Percentiles rank a stretch among this genome's conserved stretches.
These are phyloP conservation scores for Xylaria sp. DNA, from an alignment of 2,329 filamentous ascomycete species.

Conservation along the genomic window DNA sequence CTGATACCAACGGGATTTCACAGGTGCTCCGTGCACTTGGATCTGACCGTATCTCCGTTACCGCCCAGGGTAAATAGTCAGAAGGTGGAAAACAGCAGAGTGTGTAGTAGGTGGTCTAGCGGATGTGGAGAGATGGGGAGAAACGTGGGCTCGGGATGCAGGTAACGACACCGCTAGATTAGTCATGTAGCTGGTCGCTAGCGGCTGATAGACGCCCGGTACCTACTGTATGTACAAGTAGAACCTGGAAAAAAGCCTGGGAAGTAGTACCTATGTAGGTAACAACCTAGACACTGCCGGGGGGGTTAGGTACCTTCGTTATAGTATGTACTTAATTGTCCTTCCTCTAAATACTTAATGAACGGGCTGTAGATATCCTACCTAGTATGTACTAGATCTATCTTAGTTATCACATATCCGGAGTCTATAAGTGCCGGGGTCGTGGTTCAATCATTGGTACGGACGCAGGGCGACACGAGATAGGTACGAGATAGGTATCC, in stretches of 20 bases:
- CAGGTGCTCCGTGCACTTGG: slow-evolving; percentile 17
- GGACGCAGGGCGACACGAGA: not conserved
- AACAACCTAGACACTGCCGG: no score
- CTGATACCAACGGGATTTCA: slow-evolving; percentile 24
- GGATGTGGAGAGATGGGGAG: not conserved
- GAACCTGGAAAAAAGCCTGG: no score
- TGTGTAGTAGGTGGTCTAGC: not conserved
- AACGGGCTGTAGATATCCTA: no score
- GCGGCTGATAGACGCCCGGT: slow-evolving; percentile 10
- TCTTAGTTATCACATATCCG: no score
- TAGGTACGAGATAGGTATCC: slow-evolving; percentile 12
- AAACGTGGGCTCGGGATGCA: slow-evolving; percentile 12
- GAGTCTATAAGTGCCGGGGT: slow-evolving; percentile 2
- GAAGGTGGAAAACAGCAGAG: no score
- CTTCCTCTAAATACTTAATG: no score
- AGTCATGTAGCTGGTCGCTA: slow-evolving; percentile 10
- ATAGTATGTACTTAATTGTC: no score
- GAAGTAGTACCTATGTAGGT: no score
- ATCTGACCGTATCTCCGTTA: not conserved
- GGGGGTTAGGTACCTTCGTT: no score
- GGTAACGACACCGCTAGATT: slow-evolving; percentile 7
- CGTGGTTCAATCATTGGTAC: slow-evolving; percentile 7
- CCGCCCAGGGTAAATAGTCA: no score
- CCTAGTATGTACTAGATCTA: no score
- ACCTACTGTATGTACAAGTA: no score